These are phyloP conservation scores for Dryadomyces quercus-mongolicae DNA, from an alignment of 2,329 filamentous ascomycete species.

Conservation along the genomic window DNA sequence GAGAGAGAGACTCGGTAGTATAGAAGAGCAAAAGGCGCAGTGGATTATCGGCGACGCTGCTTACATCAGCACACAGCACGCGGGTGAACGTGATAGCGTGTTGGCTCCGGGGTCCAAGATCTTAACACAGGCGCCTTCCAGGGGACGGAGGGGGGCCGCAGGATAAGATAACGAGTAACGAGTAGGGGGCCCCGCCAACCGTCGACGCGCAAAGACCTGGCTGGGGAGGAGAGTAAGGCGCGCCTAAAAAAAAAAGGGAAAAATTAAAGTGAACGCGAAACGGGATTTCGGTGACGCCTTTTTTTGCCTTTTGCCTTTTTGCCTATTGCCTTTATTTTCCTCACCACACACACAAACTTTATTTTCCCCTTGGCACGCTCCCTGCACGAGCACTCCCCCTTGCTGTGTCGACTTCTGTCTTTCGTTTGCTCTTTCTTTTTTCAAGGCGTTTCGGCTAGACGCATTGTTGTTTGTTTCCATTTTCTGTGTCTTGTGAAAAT, in stretches of 20 bases:
- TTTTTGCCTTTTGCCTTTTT: neutral
- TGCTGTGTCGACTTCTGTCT: too few relatives aligned
- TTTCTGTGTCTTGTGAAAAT: too few relatives aligned
- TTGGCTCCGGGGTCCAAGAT: neutral
- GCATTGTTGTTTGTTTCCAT: too few relatives aligned
- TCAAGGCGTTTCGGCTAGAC: too few relatives aligned
- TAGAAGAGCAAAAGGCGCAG: neutral
- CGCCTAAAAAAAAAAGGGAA: neutral
- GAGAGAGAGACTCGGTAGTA: too few relatives aligned
- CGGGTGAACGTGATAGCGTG: slow-evolving; percentile 14
- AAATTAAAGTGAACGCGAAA: neutral
- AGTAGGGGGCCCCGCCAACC: neutral
- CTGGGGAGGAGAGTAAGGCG: too few relatives aligned
- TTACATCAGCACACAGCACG: neutral
- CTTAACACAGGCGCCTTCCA: neutral
- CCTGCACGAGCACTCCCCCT: too few relatives aligned
- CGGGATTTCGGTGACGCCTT: neutral
- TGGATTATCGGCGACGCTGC: too few relatives aligned
- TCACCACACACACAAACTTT: too few relatives aligned
- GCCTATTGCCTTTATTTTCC: neutral
- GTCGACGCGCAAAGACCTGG: too few relatives aligned
- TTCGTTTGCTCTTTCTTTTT: too few relatives aligned
- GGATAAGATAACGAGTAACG: neutral
- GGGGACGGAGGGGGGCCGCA: neutral
- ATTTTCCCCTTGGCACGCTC: too few relatives aligned